A percentile compares a stretch with the other conserved stretches of the same genome.
Conservation (phyloP, 2,329 filamentous ascomycete species). For the Colletotrichum filicis region DNA sequence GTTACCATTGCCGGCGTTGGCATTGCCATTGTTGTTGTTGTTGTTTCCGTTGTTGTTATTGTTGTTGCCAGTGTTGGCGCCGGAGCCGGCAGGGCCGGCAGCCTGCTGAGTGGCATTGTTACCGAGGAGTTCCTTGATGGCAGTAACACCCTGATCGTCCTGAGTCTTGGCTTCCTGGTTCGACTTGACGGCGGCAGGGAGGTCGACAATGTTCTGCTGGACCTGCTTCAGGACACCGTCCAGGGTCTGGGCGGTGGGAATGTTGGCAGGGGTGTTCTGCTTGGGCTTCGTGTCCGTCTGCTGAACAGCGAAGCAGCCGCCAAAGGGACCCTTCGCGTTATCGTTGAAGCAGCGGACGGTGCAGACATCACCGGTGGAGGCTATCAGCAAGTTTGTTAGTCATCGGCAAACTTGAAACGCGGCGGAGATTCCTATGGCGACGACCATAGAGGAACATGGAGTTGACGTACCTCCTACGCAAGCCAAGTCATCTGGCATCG, state of each 20-base stretch:
- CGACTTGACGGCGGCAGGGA: slow-evolving; percentile 52
- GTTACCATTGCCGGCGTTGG: slow-evolving; percentile 27
- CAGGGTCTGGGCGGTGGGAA: slow-evolving; percentile 58
- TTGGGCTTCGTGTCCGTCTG: slow-evolving; percentile 58
- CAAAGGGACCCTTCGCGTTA: slow-evolving; percentile 65
- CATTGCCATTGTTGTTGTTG: slow-evolving; percentile 10
- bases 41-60: slow-evolving; percentile 16
- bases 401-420: accelerated
- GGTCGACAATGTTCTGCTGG: slow-evolving; percentile 61
- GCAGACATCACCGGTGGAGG: slow-evolving; percentile 67
- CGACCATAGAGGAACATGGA: slow-evolving; percentile 7
- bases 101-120: slow-evolving; percentile 47
- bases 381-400: slow-evolving; percentile 40
- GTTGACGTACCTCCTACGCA: slow-evolving; percentile 59
- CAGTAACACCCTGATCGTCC: slow-evolving; percentile 47
- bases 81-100: slow-evolving; percentile 33
- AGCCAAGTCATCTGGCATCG: slow-evolving; percentile 59
- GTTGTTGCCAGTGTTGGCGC: slow-evolving; percentile 9
- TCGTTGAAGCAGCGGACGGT: slow-evolving; percentile 71
- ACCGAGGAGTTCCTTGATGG: slow-evolving; percentile 51
- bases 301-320: slow-evolving; percentile 68
- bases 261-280: slow-evolving; percentile 55
- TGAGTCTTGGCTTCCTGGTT: slow-evolving; percentile 51
- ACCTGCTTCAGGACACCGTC: slow-evolving; percentile 60
- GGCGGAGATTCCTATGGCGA: slow-evolving; percentile 19